A percentile compares a stretch with the other conserved stretches of the same genome.
Conservation (phyloP, 371 early-diverging fungal genomes). For the Mucor piriformis region DNA sequence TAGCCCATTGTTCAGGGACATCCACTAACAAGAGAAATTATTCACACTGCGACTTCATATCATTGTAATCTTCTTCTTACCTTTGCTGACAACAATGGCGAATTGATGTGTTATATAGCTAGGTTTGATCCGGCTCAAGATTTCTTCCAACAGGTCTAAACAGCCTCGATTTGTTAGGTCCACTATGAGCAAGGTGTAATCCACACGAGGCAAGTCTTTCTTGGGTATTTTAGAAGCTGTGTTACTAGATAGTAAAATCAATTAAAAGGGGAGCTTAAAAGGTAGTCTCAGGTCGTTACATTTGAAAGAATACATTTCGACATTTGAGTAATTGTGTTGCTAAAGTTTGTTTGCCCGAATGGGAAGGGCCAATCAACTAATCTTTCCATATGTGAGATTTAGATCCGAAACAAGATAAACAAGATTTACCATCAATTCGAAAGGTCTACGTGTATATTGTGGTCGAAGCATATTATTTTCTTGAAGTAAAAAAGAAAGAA, state of each 20-base stretch:
- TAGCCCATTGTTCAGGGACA: slow-evolving; percentile 6
- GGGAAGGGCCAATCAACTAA: slow-evolving; percentile 39
- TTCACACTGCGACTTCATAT: not conserved
- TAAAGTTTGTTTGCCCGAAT: slow-evolving; percentile 39
- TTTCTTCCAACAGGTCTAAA: slow-evolving; percentile 9
- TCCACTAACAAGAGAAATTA: slow-evolving; percentile 23
- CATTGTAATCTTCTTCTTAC: slow-evolving; percentile 9
- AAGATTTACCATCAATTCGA: slow-evolving; percentile 36
- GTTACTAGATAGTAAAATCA: slow-evolving; percentile 18
- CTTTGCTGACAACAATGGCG: slow-evolving; percentile 38
- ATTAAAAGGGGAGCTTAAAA: not conserved
- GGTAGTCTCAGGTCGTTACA: slow-evolving; percentile 16
- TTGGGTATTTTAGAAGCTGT: slow-evolving; percentile 24
- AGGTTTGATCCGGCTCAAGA: slow-evolving; percentile 16
- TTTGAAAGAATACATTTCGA: slow-evolving; percentile 27
- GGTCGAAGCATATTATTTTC: slow-evolving; percentile 34
- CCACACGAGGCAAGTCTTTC: slow-evolving; percentile 14
- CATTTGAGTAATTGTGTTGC: slow-evolving; percentile 29
- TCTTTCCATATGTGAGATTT: not conserved
- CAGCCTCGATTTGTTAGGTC: slow-evolving; percentile 37
- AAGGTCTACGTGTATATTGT: slow-evolving; percentile 35
- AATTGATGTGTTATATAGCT: slow-evolving; percentile 24
- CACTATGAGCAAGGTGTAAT: slow-evolving; percentile 34
- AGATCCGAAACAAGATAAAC: no score
- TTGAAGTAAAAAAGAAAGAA: not conserved